Evolutionary conservation across 2,329 filamentous ascomycete genomes (phyloP).

Genomic region (Botrytis medusae): DNA sequence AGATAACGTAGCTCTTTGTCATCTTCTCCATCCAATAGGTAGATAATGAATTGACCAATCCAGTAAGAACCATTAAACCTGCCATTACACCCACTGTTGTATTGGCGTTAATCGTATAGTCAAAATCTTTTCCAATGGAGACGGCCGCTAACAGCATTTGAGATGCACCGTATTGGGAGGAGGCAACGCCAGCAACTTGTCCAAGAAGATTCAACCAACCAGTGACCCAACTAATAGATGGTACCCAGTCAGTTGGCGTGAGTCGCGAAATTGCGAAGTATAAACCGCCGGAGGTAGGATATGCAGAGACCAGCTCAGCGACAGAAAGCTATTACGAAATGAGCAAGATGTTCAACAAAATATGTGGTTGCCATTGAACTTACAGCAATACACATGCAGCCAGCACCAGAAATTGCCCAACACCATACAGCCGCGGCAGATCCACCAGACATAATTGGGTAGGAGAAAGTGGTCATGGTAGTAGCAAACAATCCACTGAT

Average conservation of each 20-base stretch:
- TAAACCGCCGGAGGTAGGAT: conserved; percentile 55
- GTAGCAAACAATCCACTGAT: conserved; percentile 57
- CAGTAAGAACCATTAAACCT: conserved; percentile 51
- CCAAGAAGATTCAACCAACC: conserved; percentile 55
- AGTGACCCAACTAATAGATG: conserved; percentile 48
- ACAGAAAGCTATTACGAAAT: conserved; percentile 41
- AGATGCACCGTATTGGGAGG: conserved; percentile 56
- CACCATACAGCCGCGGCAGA: conserved; percentile 56
- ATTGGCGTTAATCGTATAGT: conserved; percentile 48
- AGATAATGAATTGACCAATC: conserved; percentile 54
- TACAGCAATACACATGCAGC: conserved; percentile 55
- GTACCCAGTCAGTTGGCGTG: conserved; percentile 48
- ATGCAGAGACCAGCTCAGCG: conserved; percentile 32
- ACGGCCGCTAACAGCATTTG: conserved; percentile 57
- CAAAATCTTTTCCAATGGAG: conserved; percentile 50
- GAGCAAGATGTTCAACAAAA: not conserved
- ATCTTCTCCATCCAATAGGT: conserved; percentile 60
- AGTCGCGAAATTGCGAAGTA: conserved; percentile 59
- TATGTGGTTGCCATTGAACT: conserved; percentile 22
- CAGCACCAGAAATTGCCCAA: conserved; percentile 56
- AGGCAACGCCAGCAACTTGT: conserved; percentile 52
- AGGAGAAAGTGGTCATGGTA: conserved; percentile 55
- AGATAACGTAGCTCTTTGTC: conserved; percentile 57
- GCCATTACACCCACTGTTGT: conserved; percentile 57
- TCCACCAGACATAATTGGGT: conserved; percentile 54